Base-by-base conservation (phyloP, 768 basidiomycete genomes). In the Amanita subjunquillea region DNA sequence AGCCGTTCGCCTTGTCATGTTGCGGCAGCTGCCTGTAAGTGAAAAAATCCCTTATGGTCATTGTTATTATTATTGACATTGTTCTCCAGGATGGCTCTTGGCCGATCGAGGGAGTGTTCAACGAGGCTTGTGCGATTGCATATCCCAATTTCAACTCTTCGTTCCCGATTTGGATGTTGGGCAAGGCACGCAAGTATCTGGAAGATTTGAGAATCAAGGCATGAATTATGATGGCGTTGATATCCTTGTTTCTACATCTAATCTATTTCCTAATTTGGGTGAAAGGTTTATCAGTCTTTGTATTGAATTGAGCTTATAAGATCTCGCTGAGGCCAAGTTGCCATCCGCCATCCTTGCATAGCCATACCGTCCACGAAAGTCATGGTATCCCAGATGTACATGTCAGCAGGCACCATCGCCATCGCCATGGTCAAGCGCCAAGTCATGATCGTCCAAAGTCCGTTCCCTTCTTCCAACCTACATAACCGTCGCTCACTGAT, bases 111-210 rank as follows among this genome's bases (percentile, higher is more conserved):
- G 91, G 92, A 6, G 79, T 92, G 20, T 91, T 91, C 66, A 93
- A 92, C 71, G 91, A 91, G 63, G 89, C 80, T 22, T 88, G 86
- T 59, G 83, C 88, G 29, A 91, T 89, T 50, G 78, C 85, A 2
- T 91, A 91, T 56, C 83, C 91, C 2, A 91, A 92, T 68, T 97
- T 96, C 82, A 94, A 96, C 66, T 92, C 94, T 66, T 83, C 91
- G 23, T 97, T 95, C 69, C 87, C 90, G 0, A 91, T 95, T 45
- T 95, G 94, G 94, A 92, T 92, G 82, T 75, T 97, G 27, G 93
- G 93, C 13, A 84, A 80, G 60, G 92, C 91, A 8, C 78, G 91
- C 58, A 69, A 69, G 54, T 95, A 95, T 63, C 67, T 97, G 46
- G 65, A 72, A 45, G 73, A 79, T 3, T 64, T 83, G 39, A 66